Conservation (phyloP, 116 monocot genomes). For the Zostera marina region DNA sequence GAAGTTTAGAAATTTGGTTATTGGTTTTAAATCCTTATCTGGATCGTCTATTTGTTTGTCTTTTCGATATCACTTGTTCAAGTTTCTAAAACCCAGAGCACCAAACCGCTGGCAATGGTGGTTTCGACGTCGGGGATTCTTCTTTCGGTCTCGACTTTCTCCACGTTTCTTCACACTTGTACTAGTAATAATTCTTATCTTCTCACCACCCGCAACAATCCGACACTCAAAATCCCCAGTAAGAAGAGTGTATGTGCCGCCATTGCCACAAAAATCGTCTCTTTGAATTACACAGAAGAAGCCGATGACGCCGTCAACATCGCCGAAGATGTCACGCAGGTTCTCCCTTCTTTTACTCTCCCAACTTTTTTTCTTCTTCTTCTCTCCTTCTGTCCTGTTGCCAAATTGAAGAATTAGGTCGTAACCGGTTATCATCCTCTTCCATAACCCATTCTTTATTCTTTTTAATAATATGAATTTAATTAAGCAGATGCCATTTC, state of each 20-base stretch:
- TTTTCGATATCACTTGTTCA: background rate
- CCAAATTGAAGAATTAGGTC: too few relatives aligned
- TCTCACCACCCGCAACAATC: too few relatives aligned
- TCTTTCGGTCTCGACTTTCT: background rate
- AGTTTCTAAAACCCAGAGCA: background rate
- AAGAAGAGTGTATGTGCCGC: too few relatives aligned
- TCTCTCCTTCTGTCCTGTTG: background rate
- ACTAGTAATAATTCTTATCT: too few relatives aligned
- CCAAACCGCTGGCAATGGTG: background rate
- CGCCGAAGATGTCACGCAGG: slow-evolving; percentile 90
- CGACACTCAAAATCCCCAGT: too few relatives aligned
- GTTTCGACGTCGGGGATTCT: background rate
- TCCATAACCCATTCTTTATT: too few relatives aligned
- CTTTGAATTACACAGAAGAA: slow-evolving; percentile 25
- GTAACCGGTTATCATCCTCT: too few relatives aligned
- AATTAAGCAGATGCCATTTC: too few relatives aligned
- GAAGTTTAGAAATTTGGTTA: background rate
- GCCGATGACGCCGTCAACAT: slow-evolving; percentile 62
- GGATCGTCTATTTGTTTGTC: background rate
- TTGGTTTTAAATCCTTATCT: background rate
- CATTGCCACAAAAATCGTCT: slow-evolving; percentile 13
- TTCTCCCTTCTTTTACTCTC: slow-evolving; percentile 2
- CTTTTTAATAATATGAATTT: too few relatives aligned
- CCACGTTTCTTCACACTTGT: background rate
- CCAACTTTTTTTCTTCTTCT: background rate